These are phyloP conservation scores for Blastocystis sp. DNA, from an alignment of 352 stramenopile genomes.

Conservation along the genomic window DNA sequence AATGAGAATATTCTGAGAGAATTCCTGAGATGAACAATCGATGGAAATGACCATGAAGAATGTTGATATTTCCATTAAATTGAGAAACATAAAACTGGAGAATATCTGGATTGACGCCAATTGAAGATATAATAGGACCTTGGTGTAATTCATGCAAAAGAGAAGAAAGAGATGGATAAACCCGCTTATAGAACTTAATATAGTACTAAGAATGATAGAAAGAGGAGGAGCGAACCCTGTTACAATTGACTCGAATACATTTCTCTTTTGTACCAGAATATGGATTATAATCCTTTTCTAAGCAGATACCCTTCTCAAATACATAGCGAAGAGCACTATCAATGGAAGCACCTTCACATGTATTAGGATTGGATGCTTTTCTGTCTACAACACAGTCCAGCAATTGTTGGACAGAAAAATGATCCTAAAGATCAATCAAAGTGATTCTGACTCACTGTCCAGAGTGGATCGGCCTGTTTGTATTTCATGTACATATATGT, in stretches of 20 bases:
- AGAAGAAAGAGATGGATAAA: not conserved
- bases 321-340: constrained; percentile 54
- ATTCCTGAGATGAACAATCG: constrained; percentile 1
- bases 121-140: not conserved
- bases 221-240: not conserved
- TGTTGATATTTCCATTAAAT: not conserved
- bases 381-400: constrained; percentile 29
- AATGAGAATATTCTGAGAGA: not conserved
- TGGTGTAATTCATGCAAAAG: not conserved
- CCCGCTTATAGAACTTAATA: not conserved
- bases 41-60: not conserved
- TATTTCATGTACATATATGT: constrained; percentile 45
- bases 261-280: constrained; percentile 14
- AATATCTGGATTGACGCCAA: constrained; percentile 26
- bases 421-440: not conserved
- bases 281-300: constrained; percentile 27
- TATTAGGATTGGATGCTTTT: not conserved
- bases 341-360: constrained; percentile 32
- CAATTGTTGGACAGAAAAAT: constrained; percentile 37
- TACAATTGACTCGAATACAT: not conserved
- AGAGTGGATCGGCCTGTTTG: constrained; percentile 13
- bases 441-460: not conserved
- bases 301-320: constrained; percentile 32
- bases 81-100: constrained; percentile 48
- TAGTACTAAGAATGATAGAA: not conserved